phyloP scores from a whole-genome alignment of 1,284 basidiomycete genomes.

The Ceratobasidium sp. region DNA sequence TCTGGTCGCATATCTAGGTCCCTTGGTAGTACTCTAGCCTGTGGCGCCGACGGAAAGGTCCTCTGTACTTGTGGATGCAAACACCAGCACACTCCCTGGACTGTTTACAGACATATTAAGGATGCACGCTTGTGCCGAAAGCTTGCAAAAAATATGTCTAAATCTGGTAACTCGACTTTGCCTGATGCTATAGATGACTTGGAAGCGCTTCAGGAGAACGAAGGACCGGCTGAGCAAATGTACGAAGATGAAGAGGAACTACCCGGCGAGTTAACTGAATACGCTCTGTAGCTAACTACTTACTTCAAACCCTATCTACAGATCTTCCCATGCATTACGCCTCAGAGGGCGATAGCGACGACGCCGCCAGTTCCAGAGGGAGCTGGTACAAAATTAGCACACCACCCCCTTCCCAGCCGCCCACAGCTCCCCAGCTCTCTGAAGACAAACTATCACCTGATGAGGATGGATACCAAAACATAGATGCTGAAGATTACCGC shows the following conservation, averaged over 20 bases:
- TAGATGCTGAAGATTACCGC: slow-evolving; percentile 1
- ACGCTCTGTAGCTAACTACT: not conserved
- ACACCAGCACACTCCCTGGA: not conserved
- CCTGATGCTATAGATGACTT: not conserved
- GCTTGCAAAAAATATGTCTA: too few relatives aligned
- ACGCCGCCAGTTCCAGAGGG: not conserved
- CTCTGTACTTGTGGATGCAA: not conserved
- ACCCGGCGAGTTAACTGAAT: not conserved
- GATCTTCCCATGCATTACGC: slow-evolving; percentile 6
- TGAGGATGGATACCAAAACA: not conserved
- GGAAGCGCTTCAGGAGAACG: not conserved
- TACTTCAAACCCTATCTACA: not conserved
- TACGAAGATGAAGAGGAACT: not conserved
- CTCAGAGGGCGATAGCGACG: not conserved
- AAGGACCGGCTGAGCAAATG: not conserved
- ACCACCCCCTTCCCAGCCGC: not conserved
- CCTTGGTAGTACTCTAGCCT: not conserved
- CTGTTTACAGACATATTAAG: not conserved
- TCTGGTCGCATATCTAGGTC: not conserved
- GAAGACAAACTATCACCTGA: not conserved
- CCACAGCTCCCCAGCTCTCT: not conserved
- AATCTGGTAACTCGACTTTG: not conserved
- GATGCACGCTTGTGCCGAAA: too few relatives aligned
- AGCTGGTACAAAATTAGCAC: not conserved
- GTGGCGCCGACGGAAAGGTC: not conserved